Conservation (phyloP, 2,329 filamentous ascomycete species). For the Trichophyton rubrum region DNA sequence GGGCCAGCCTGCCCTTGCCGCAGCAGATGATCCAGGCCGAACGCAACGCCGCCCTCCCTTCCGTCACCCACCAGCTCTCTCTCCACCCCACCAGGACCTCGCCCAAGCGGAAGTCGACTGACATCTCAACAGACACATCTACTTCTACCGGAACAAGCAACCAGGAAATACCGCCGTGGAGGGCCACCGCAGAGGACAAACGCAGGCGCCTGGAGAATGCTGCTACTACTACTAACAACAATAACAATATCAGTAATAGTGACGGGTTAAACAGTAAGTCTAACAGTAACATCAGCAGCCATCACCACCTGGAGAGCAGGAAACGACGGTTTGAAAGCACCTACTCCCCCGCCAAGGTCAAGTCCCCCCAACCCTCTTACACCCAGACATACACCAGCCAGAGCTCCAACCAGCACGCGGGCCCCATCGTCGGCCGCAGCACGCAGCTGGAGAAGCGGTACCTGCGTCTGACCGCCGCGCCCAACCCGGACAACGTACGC, state of each 20-base stretch:
- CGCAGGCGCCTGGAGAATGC: conserved; percentile 34
- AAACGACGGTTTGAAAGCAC: conserved; percentile 67
- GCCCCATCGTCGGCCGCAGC: conserved; percentile 75
- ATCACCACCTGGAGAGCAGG: conserved; percentile 70
- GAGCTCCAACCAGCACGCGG: conserved; percentile 27
- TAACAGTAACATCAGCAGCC: conserved; percentile 7
- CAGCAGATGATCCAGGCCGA: conserved; percentile 70
- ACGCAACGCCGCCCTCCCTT: conserved; percentile 33
- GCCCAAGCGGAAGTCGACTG: conserved; percentile 68
- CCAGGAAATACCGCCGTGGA: conserved; percentile 55
- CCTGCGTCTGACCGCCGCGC: conserved; percentile 80
- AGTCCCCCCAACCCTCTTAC: conserved; percentile 17
- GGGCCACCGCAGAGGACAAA: conserved; percentile 50
- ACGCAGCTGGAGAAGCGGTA: conserved; percentile 84
- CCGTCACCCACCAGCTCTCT: conserved; percentile 14
- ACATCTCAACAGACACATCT: conserved; percentile 42
- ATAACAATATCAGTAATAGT: too few species aligned
- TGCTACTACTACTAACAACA: too few species aligned
- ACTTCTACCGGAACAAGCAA: conserved; percentile 26
- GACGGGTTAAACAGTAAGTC: conserved; percentile 63
- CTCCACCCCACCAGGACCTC: conserved; percentile 15
- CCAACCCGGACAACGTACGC: conserved; percentile 77
- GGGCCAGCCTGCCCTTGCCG: conserved; percentile 70
- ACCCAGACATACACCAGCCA: neutral
- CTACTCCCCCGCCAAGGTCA: conserved; percentile 25